Evolutionary conservation across 495 filamentous ascomycete genomes (phyloP).

Genomic region (Trichoderma erinaceum): DNA sequence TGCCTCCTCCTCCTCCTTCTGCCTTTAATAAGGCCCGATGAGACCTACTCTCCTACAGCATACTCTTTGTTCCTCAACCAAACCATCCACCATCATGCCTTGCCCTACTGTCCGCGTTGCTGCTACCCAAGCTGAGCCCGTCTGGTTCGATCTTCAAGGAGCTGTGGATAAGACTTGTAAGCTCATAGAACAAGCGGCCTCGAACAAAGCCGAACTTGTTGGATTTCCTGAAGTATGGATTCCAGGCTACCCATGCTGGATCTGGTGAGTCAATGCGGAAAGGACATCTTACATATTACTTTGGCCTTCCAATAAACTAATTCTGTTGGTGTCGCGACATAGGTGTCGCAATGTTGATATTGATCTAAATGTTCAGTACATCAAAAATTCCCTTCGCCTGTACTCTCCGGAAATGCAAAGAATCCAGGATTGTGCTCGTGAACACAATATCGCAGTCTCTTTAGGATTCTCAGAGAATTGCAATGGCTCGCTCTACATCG

Average conservation of each 20-base stretch:
- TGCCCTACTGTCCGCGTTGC: conserved; percentile 32
- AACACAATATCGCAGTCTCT: conserved; percentile 41
- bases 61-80: not conserved
- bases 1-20: not conserved
- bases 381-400: conserved; percentile 38
- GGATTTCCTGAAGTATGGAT: conserved; percentile 53
- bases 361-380: not conserved
- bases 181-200: conserved; percentile 48
- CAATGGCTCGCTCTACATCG: conserved; percentile 47
- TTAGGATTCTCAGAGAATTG: conserved; percentile 51
- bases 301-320: not conserved
- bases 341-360: not conserved
- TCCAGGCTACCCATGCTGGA: conserved; percentile 52
- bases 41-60: not conserved
- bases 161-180: conserved; percentile 45
- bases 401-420: conserved; percentile 42
- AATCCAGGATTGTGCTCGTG: conserved; percentile 36
- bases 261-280: conserved; percentile 41
- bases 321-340: not conserved
- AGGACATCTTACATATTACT: not conserved
- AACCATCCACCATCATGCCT: not conserved
- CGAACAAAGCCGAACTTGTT: conserved; percentile 44
- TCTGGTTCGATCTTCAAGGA: conserved; percentile 47
- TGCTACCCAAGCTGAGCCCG: conserved; percentile 47
- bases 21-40: not conserved